Percentiles rank a stretch among this genome's conserved stretches.
Conservation (phyloP, 2,329 filamentous ascomycete species). For the Pyrenophora seminiperda region DNA sequence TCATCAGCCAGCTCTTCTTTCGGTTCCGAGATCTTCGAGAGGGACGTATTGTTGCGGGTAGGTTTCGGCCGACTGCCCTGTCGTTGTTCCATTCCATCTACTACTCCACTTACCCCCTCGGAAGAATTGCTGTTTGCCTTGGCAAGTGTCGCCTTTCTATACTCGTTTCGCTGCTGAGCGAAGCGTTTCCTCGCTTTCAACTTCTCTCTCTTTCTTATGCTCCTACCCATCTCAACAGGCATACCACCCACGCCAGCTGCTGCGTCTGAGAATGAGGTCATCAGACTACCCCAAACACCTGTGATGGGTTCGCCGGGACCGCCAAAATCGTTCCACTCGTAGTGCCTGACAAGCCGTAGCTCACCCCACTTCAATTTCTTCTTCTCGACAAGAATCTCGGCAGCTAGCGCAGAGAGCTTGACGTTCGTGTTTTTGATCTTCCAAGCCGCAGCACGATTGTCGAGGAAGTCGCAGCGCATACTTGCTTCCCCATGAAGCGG, state of each 20-base stretch:
- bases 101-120: slow-evolving; percentile 11
- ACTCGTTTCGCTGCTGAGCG: slow-evolving; percentile 36
- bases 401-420: slow-evolving; percentile 66
- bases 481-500: slow-evolving; percentile 50
- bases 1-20: slow-evolving; percentile 43
- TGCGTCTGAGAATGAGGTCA: slow-evolving; percentile 63
- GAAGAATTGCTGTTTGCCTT: slow-evolving; percentile 22
- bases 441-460: slow-evolving; percentile 69
- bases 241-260: slow-evolving; percentile 68
- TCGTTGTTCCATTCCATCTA: slow-evolving; percentile 9
- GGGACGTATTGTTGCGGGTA: slow-evolving; percentile 28
- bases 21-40: slow-evolving; percentile 42
- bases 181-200: slow-evolving; percentile 56
- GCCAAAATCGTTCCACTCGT: slow-evolving; percentile 78
- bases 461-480: slow-evolving; percentile 70
- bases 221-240: slow-evolving; percentile 65
- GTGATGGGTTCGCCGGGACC: slow-evolving; percentile 75
- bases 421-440: slow-evolving; percentile 65
- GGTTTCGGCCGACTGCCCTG: slow-evolving; percentile 23
- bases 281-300: slow-evolving; percentile 66
- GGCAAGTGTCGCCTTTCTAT: slow-evolving; percentile 28
- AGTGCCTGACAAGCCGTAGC: slow-evolving; percentile 67
- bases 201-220: slow-evolving; percentile 60
- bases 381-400: slow-evolving; percentile 66
- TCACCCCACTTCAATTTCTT: slow-evolving; percentile 68